Base-by-base conservation (phyloP, 208 protist genomes). In the Trypanosoma vivax region DNA sequence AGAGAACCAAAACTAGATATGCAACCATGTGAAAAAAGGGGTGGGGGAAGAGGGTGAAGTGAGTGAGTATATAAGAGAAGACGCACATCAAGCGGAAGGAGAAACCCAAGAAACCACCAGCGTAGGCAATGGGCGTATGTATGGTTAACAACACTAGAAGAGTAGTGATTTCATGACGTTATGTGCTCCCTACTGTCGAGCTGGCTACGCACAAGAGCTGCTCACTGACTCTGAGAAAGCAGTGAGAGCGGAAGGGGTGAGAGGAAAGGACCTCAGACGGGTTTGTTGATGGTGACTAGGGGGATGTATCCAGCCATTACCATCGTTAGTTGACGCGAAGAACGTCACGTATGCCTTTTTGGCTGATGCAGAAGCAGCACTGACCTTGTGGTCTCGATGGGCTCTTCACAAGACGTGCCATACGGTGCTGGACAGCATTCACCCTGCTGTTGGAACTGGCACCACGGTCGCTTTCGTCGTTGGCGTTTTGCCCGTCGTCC, bases 331-430 rank as follows among this genome's bases (percentile, higher is more conserved):
- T 37, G 29, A 54, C 58, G 37, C 54, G 63, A 27, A 59, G 51
- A 1, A 54, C 24, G 39, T 92, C 81, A 18, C 85, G 81, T 27
- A 92, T 65, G 9, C 85, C 85, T 21, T 83, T 83, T 2, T 63
- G 43, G 0, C 72, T 82, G 21, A 92, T 67, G 1, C 61, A 61
- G 33, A 92, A 92, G 58, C 81, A 88, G 35, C 70, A 73, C 63
- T 87, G 60, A 0, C 62, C 48, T 10, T 74, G 65, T 16, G 60
- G 35, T 19, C 61, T 39, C 4, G 52, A 68, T 11, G 70, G 62
- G 21, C 57, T 67, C 45, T 82, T 82, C 28, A 89, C 47, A 30
- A 92, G 45, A 1, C 81, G 76, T 19, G 70, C 74, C 24, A 92
- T 80, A 19, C 84, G 84, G 59, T 92, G 81, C 43, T 89, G 85